Evolutionary conservation across 768 basidiomycete genomes (phyloP).

Genomic region (Leccinum subgranulosum): DNA sequence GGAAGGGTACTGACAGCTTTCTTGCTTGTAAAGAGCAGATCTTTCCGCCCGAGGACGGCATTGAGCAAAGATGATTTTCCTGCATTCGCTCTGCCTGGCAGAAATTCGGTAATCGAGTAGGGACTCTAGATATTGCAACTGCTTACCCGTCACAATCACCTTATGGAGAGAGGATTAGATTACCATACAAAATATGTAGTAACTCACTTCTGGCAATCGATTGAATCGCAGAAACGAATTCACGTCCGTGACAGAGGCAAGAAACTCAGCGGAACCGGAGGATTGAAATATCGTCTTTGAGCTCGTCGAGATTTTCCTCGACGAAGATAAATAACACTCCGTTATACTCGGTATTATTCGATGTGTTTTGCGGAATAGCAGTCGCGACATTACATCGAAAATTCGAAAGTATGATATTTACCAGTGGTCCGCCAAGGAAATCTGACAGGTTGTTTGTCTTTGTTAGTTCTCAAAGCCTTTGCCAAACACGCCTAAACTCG

Average conservation of each 20-base stretch:
- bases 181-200: background rate
- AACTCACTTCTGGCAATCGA: constrained; percentile 30
- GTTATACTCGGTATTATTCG: background rate
- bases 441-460: constrained; percentile 21
- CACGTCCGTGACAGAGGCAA: constrained; percentile 16
- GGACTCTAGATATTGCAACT: background rate
- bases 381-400: background rate
- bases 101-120: background rate
- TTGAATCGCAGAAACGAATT: constrained; percentile 17
- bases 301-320: constrained; percentile 13
- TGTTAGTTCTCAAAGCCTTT: constrained; percentile 23
- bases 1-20: constrained; percentile 52
- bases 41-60: constrained; percentile 55
- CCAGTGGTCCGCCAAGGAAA: no score
- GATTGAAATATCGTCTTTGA: constrained; percentile 20
- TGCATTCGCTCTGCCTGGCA: constrained; percentile 68
- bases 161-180: constrained; percentile 8
- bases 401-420: no score
- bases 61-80: constrained; percentile 78
- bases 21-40: constrained; percentile 61
- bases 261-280: constrained; percentile 28
- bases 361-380: background rate
- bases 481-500: constrained; percentile 24
- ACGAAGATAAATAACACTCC: background rate
- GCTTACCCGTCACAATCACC: constrained; percentile 29